A percentile compares a stretch with the other conserved stretches of the same genome.
Conservation (phyloP, 495 filamentous ascomycete genomes). For the Astrothelium macrocarpum region DNA sequence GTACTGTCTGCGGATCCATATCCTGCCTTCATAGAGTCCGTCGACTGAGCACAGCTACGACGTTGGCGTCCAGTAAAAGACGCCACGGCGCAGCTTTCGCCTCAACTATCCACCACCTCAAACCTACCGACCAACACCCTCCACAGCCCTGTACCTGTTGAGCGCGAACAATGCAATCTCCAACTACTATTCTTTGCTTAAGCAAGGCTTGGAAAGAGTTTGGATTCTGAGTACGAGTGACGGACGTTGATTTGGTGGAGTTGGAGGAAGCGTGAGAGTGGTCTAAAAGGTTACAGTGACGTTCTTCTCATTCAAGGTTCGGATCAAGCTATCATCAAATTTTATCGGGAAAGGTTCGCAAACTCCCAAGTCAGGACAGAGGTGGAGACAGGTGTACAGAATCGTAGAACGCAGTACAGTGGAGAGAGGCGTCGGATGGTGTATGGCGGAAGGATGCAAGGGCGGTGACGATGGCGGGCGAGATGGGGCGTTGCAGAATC, state of each 20-base stretch:
- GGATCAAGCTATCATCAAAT: background rate
- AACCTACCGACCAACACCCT: slow-evolving; percentile 1
- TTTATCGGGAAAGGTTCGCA: background rate
- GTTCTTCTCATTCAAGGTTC: background rate
- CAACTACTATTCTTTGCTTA: background rate
- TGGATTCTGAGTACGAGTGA: background rate
- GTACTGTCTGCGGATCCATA: slow-evolving; percentile 55
- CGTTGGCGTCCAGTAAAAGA: slow-evolving; percentile 4
- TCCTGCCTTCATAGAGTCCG: background rate
- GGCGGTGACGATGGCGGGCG: background rate
- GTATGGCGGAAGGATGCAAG: background rate
- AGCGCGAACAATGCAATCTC: background rate
- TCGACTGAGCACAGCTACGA: background rate
- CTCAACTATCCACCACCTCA: background rate
- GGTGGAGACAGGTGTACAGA: background rate
- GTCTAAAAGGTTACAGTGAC: background rate
- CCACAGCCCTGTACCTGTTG: background rate
- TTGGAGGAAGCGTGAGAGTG: background rate
- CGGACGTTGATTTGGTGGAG: background rate
- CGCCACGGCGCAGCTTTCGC: background rate
- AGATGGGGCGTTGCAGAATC: background rate
- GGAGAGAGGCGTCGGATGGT: background rate
- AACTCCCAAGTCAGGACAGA: background rate
- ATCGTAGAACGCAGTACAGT: background rate
- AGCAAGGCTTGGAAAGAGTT: background rate